phyloP scores from a whole-genome alignment of 2,329 filamentous ascomycete species.

The Venturiaceae sp. region DNA sequence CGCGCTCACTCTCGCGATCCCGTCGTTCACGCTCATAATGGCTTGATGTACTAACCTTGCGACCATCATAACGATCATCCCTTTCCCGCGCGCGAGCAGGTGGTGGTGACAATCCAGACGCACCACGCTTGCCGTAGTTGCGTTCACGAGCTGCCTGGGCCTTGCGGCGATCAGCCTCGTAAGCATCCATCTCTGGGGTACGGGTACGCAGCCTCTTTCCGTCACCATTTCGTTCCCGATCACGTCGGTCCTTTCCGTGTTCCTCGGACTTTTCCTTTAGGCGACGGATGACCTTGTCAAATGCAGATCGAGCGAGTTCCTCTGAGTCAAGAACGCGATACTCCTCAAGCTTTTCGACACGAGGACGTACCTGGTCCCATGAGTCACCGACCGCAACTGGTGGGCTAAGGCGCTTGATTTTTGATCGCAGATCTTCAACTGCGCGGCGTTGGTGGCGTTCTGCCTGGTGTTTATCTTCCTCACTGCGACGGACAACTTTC shows the following conservation, averaged over 20 bases:
- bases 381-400: slow-evolving; percentile 68
- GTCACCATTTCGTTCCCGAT: slow-evolving; percentile 32
- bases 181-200: slow-evolving; percentile 86
- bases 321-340: slow-evolving; percentile 77
- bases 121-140: slow-evolving; percentile 74
- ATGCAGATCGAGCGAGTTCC: slow-evolving; percentile 70
- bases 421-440: slow-evolving; percentile 73
- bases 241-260: slow-evolving; percentile 34
- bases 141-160: slow-evolving; percentile 90
- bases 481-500: slow-evolving; percentile 70
- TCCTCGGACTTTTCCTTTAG: slow-evolving; percentile 89
- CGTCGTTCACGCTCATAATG: slow-evolving; percentile 80
- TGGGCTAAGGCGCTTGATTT: slow-evolving; percentile 84
- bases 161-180: slow-evolving; percentile 90
- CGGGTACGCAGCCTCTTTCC: slow-evolving; percentile 42
- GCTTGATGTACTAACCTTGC: slow-evolving; percentile 50
- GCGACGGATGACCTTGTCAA: slow-evolving; percentile 85
- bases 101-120: slow-evolving; percentile 50
- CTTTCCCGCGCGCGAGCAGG: slow-evolving; percentile 27
- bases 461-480: slow-evolving; percentile 71
- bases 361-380: slow-evolving; percentile 78
- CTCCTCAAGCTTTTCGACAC: slow-evolving; percentile 72
- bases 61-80: slow-evolving; percentile 33
- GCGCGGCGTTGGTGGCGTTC: slow-evolving; percentile 69
- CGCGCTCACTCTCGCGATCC: slow-evolving; percentile 82